Percentiles rank a stretch among this genome's conserved stretches.
Evolutionary conservation across 1,139 yeast species (phyloP).

Genomic region (Candida anutae): DNA sequence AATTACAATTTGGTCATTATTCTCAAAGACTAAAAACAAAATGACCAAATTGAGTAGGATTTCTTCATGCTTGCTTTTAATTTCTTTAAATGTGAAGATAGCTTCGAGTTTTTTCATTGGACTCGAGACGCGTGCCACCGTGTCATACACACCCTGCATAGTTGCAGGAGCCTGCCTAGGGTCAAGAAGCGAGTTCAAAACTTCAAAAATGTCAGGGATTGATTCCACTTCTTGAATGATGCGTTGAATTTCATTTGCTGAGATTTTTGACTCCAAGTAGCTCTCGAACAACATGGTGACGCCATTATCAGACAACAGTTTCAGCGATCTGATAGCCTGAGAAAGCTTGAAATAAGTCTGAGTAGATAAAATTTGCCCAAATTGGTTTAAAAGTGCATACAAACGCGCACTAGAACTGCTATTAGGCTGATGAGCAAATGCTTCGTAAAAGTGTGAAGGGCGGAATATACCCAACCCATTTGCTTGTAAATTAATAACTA

Average conservation of each 20-base stretch:
- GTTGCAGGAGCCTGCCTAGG: conserved; percentile 4
- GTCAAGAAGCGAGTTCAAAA: conserved; percentile 18
- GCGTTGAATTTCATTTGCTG: conserved; percentile 15
- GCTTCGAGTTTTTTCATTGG: conserved; percentile 16
- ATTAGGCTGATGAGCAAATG: conserved; percentile 9
- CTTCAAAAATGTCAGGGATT: conserved; percentile 19
- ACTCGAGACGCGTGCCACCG: background rate
- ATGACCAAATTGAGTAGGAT: conserved; percentile 20
- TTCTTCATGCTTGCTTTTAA: conserved; percentile 19
- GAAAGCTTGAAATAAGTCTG: conserved; percentile 18
- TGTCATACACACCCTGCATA: background rate
- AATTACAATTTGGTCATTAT: conserved; percentile 17
- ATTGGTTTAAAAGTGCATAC: conserved; percentile 14
- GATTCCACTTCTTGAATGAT: conserved; percentile 16
- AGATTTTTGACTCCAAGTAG: conserved; percentile 16
- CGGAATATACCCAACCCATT: conserved; percentile 30
- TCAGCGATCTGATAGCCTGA: conserved; percentile 7
- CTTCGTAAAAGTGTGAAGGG: conserved; percentile 27
- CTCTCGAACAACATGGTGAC: conserved; percentile 16
- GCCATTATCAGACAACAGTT: conserved; percentile 9
- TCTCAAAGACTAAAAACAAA: conserved; percentile 29
- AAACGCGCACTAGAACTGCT: conserved; percentile 13
- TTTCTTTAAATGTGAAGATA: conserved; percentile 18
- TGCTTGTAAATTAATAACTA: conserved; percentile 18
- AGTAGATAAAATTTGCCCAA: conserved; percentile 18